Evolutionary conservation across 176 grass and related monocot genomes (phyloP).

Genomic region (Musa schizocarpa): DNA sequence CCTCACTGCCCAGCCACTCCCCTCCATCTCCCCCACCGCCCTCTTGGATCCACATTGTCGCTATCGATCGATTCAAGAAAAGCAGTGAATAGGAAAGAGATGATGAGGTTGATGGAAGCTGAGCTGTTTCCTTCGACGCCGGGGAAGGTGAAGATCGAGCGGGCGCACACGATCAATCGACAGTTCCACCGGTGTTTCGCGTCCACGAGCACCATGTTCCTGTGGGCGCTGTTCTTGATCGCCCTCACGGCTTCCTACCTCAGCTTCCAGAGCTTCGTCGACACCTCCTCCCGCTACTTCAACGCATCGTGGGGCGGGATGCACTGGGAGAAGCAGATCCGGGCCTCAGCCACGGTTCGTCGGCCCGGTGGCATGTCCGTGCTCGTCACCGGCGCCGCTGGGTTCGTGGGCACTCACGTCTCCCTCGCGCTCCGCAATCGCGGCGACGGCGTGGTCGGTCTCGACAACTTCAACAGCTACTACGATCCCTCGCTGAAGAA

Average conservation of each 20-base stretch:
- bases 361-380: neutral
- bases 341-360: neutral
- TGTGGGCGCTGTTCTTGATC: neutral
- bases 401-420: neutral
- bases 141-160: neutral
- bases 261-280: constrained; percentile 3
- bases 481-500: neutral
- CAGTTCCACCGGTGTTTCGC: constrained; percentile 1
- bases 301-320: neutral
- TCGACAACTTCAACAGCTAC: neutral
- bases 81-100: too few species aligned
- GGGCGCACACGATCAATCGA: neutral
- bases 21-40: too few species aligned
- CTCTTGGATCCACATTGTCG: too few species aligned
- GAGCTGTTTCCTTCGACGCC: neutral
- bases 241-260: neutral
- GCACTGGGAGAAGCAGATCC: neutral
- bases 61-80: too few species aligned
- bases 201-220: neutral
- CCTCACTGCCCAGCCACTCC: too few species aligned
- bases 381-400: neutral
- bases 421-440: neutral
- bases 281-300: neutral
- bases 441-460: neutral
- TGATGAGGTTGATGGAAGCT: neutral